Conservation (phyloP, 176 grass and related monocot genomes). For the Paspalum vaginatum region DNA sequence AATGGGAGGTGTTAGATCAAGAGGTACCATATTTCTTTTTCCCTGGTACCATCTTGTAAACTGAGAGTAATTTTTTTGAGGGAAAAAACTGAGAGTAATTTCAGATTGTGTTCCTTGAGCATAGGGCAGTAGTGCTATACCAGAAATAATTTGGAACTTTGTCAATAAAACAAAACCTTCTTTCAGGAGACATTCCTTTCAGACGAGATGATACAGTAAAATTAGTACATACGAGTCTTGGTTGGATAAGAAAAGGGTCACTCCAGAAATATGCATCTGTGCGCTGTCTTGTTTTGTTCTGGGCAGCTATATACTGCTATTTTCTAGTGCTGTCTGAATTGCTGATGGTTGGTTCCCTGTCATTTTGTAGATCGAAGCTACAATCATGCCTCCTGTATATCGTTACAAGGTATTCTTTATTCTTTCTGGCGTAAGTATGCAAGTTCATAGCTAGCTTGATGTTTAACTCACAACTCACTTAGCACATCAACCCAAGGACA, state of each 20-base stretch:
- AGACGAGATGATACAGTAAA: not conserved
- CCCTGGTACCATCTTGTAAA: not conserved
- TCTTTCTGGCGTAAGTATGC: slow-evolving; percentile 8
- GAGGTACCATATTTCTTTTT: slow-evolving; percentile 65
- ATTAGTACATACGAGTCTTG: not conserved
- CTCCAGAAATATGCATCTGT: slow-evolving; percentile 11
- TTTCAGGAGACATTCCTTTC: not conserved
- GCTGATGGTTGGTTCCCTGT: slow-evolving; percentile 25
- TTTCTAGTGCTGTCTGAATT: slow-evolving; percentile 32
- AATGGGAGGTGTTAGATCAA: slow-evolving; percentile 76
- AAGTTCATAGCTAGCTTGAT: not conserved
- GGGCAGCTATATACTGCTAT: slow-evolving; percentile 12
- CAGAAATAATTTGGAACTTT: not conserved
- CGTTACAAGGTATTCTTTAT: slow-evolving; percentile 73
- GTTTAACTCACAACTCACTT: not conserved
- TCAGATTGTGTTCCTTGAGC: not conserved
- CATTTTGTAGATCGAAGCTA: slow-evolving; percentile 78
- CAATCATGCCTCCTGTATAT: slow-evolving; percentile 86
- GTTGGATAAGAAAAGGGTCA: not conserved
- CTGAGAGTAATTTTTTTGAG: too few relatives aligned
- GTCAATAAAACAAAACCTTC: not conserved
- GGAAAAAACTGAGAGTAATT: not conserved
- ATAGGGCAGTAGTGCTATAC: not conserved
- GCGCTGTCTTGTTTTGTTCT: slow-evolving; percentile 9
- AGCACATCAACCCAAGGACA: not conserved